phyloP scores from a whole-genome alignment of 345 rosid genomes.

The Cardamine resedifolia region DNA sequence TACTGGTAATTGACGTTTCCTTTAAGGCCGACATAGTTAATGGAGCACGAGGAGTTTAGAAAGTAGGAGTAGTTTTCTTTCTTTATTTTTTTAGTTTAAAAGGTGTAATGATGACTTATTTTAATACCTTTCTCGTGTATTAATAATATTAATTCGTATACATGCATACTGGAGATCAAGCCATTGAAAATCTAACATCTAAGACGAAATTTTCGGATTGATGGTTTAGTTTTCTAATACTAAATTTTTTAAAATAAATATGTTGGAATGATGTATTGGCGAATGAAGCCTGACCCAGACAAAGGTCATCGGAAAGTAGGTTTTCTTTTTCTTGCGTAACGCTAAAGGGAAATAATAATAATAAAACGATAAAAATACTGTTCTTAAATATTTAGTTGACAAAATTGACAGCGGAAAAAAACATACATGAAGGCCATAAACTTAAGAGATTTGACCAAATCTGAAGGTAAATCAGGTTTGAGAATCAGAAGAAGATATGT shows the following conservation, averaged over 20 bases:
- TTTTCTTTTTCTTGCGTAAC: slow-evolving; percentile 16
- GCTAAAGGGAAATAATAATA: slow-evolving; percentile 12
- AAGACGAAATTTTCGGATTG: background rate
- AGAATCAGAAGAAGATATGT: slow-evolving; percentile 18
- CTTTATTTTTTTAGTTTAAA: background rate
- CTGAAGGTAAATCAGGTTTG: slow-evolving; percentile 9
- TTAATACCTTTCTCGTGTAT: background rate
- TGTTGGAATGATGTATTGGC: slow-evolving; percentile 20
- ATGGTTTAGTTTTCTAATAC: background rate
- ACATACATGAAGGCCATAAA: slow-evolving; percentile 35
- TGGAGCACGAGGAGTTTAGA: slow-evolving; percentile 28
- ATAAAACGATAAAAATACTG: background rate
- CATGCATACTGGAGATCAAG: slow-evolving; percentile 16
- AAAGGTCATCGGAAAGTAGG: slow-evolving; percentile 36
- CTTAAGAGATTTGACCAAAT: slow-evolving; percentile 32
- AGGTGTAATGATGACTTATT: slow-evolving; percentile 21
- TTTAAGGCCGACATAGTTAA: slow-evolving; percentile 31
- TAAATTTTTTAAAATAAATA: background rate
- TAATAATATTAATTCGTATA: background rate
- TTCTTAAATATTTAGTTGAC: background rate
- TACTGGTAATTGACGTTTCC: slow-evolving; percentile 23
- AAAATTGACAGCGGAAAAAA: slow-evolving; percentile 21
- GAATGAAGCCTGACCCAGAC: slow-evolving; percentile 28
- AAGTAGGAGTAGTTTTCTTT: slow-evolving; percentile 15
- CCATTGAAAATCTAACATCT: slow-evolving; percentile 5